phyloP scores from a whole-genome alignment of 2,329 filamentous ascomycete genomes.

The Mariannaea elegans region DNA sequence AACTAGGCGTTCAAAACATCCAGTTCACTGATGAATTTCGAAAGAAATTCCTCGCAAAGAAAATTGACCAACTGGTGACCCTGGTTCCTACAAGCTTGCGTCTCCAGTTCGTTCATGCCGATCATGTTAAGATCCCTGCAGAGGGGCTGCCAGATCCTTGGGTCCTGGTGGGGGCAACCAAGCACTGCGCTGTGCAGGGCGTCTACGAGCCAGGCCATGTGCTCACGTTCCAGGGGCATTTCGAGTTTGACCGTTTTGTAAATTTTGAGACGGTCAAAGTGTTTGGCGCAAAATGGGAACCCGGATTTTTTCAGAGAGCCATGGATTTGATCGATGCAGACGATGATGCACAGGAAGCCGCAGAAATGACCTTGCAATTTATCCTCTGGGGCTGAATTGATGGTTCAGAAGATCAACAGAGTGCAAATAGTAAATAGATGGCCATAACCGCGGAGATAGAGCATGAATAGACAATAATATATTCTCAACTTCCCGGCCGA shows the following conservation, averaged over 20 bases:
- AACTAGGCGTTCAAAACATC: background rate
- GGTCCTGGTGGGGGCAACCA: background rate
- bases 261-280: background rate
- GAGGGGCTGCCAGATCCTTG: background rate
- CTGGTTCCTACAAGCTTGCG: background rate
- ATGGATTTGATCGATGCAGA: no score
- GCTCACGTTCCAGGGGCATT: slow-evolving; percentile 7
- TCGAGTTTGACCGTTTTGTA: slow-evolving; percentile 12
- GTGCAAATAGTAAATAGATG: no score
- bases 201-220: background rate
- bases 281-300: background rate
- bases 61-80: no score
- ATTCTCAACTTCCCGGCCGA: no score
- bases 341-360: no score
- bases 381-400: no score
- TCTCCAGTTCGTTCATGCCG: slow-evolving; percentile 1
- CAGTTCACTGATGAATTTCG: background rate
- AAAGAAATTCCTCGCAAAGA: background rate
- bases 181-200: background rate
- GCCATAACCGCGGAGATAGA: no score
- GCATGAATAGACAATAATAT: no score
- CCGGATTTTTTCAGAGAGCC: slow-evolving; percentile 3
- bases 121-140: background rate
- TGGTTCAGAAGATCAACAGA: no score
- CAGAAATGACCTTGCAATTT: no score